Conservation (phyloP, 768 basidiomycete genomes). For the Calvatia gigantea region DNA sequence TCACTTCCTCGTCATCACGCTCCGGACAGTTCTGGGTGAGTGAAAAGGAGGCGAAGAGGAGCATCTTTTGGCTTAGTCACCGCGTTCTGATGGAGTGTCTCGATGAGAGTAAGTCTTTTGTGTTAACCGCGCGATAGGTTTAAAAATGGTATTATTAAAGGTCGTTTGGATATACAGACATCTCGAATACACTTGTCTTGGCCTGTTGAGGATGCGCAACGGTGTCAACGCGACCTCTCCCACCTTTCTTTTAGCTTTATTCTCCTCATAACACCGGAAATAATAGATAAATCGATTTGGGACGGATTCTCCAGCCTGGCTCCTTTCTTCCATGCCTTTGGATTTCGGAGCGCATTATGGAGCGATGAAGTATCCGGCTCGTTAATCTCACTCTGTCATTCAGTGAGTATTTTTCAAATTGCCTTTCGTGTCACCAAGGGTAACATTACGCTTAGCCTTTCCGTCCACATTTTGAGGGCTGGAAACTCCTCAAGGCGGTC, state of each 20-base stretch:
- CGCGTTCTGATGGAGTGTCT: not conserved
- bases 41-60: not conserved
- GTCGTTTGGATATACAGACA: not conserved
- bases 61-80: not conserved
- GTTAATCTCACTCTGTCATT: not conserved
- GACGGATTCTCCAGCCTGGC: not conserved
- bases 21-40: not conserved
- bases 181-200: not conserved
- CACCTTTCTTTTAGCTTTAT: not conserved
- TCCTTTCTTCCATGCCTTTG: not conserved
- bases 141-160: not conserved
- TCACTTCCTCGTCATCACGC: not conserved
- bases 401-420: not conserved
- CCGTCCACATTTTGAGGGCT: not conserved
- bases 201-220: not conserved
- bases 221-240: not conserved
- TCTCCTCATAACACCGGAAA: not conserved
- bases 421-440: not conserved
- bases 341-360: not conserved
- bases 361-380: not conserved
- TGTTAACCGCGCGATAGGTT: not conserved
- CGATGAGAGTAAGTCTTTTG: not conserved
- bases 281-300: not conserved
- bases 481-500: not conserved
- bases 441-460: not conserved